Conservation (phyloP, 169 alveolate genomes). For the Cryptosporidium ubiquitum region DNA sequence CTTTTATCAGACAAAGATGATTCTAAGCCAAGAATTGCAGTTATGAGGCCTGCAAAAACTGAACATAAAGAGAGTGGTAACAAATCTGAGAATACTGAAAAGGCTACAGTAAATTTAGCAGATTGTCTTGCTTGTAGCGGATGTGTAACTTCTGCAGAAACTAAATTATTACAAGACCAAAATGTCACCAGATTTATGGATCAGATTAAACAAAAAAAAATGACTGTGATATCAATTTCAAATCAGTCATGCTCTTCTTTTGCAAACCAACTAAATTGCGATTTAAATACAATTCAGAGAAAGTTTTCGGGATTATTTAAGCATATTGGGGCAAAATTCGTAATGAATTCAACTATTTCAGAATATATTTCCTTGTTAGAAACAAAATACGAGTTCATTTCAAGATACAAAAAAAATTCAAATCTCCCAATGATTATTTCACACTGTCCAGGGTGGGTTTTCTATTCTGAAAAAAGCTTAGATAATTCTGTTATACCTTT, state of each 20-base stretch:
- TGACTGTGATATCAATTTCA: conserved; percentile 85
- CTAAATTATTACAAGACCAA: conserved; percentile 85
- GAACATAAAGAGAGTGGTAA: background rate
- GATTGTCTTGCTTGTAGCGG: conserved; percentile 95
- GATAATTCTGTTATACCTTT: conserved; percentile 82
- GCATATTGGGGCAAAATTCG: conserved; percentile 78
- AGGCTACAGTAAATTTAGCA: conserved; percentile 85
- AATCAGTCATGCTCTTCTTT: conserved; percentile 87
- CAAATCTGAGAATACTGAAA: conserved; percentile 16
- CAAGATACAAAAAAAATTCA: conserved; percentile 32
- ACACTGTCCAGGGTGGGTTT: conserved; percentile 95
- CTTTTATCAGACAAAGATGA: conserved; percentile 74
- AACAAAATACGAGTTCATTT: conserved; percentile 75
- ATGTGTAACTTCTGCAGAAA: conserved; percentile 93
- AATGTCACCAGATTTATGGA: conserved; percentile 83
- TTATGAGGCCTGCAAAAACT: conserved; percentile 6
- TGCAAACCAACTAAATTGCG: conserved; percentile 77
- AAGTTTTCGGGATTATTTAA: conserved; percentile 76
- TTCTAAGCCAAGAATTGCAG: conserved; percentile 61
- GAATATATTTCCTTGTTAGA: conserved; percentile 76
- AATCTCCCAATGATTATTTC: conserved; percentile 83
- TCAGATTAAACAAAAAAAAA: conserved; percentile 71
- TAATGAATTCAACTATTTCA: conserved; percentile 76
- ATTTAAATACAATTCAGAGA: conserved; percentile 74
- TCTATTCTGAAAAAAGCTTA: conserved; percentile 92